Conservation (phyloP, 805 yeast species). For the Maudiozyma saulgeensis region DNA sequence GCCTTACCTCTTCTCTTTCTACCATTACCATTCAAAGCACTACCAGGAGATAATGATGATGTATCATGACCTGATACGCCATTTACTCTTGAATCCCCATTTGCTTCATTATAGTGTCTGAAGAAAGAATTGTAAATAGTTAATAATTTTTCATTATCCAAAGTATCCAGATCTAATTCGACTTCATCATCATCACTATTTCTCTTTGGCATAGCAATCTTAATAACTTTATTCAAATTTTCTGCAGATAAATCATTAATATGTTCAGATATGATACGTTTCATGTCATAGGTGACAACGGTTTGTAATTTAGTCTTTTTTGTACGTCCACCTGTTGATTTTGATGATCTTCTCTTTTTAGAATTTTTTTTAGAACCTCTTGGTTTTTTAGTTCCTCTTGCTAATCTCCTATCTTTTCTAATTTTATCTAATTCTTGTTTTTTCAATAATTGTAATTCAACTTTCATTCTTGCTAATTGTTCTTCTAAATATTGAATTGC, state of each 20-base stretch:
- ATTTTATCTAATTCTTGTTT: slow-evolving; percentile 61
- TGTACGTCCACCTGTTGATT: slow-evolving; percentile 28
- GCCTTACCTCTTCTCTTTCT: slow-evolving; percentile 45
- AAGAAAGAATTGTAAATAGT: slow-evolving; percentile 80
- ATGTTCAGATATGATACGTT: slow-evolving; percentile 81
- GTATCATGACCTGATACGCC: slow-evolving; percentile 7
- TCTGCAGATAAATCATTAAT: slow-evolving; percentile 70
- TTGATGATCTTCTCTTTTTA: slow-evolving; percentile 4
- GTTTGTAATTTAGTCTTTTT: slow-evolving; percentile 25
- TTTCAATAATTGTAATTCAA: slow-evolving; percentile 74
- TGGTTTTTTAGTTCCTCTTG: slow-evolving; percentile 20
- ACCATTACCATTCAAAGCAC: slow-evolving; percentile 7
- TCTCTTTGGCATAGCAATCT: slow-evolving; percentile 62
- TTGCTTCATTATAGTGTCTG: slow-evolving; percentile 31
- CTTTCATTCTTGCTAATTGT: slow-evolving; percentile 77
- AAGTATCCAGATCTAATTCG: slow-evolving; percentile 89
- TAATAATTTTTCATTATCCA: slow-evolving; percentile 74
- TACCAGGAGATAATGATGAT: slow-evolving; percentile 24
- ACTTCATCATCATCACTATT: slow-evolving; percentile 70
- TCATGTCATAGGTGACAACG: slow-evolving; percentile 89
- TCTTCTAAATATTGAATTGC: slow-evolving; percentile 84
- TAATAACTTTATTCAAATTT: slow-evolving; percentile 72
- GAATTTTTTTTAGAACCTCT: slow-evolving; percentile 24
- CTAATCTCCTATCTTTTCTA: slow-evolving; percentile 45
- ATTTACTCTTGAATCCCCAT: slow-evolving; percentile 16